Base-by-base conservation (phyloP, 345 rosid genomes). In the Cardamine chenopodiifolia region DNA sequence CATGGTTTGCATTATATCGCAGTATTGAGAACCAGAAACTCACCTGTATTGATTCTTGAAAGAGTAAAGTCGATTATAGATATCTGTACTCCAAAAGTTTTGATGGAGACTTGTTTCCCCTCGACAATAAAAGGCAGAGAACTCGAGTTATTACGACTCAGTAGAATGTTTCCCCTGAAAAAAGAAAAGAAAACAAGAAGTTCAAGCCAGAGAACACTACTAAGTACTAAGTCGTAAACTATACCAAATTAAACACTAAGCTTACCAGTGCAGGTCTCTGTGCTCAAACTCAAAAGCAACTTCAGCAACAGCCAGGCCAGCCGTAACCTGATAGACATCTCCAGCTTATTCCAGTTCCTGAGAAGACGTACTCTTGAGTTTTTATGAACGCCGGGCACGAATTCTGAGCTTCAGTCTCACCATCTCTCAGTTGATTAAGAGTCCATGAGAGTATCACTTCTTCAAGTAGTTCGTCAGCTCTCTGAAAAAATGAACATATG, bases 251-350 rank as follows among this genome's bases (percentile, higher is more conserved):
- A 31, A 72, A 63, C 10, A 40, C 39, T 37, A 66, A 68, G 31
- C 67, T 77, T 9, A 95, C 99, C 97, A 95, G 79, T 95, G 98
- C 71, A 95, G 79, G 75, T 92, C 97, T 7, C 98, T 88, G 66
- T 92, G 97, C 80, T 95, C 99, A 12, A 95, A 95, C 82, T 90
- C 98, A 77, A 83, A 95, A 61, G 96, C 97, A 79, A 85, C 89
- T 88, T 95, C 99, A 74, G 99, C 91, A 78, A 90, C 91, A 15
- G 97, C 99, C 61, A 95, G 71, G 61, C 87, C 98, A 82, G 85
- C 89, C n/a, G 87, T 85, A 75, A 90, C 96, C 99, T 95, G 78
- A 59, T 39, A 59, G 10, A 52, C 13, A 45, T 77, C 37, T 77
- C 54, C 68, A 66, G 77, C 56, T 40, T 66, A 37, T 56, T 44